Evolutionary conservation across 1,139 yeast species (phyloP).

Genomic region (Blastobotrys proliferans): DNA sequence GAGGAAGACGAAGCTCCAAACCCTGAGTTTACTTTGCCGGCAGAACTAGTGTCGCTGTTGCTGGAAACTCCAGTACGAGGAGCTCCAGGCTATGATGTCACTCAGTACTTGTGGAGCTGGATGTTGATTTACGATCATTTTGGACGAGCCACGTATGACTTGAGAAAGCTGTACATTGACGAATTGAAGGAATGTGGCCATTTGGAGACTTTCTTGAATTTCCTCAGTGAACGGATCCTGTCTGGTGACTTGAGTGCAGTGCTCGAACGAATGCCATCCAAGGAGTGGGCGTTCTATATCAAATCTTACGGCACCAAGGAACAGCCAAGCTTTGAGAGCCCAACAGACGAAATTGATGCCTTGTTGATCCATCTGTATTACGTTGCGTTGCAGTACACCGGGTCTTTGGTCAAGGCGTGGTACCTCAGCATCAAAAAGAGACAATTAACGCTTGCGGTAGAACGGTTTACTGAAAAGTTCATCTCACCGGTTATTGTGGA

Average conservation of each 20-base stretch:
- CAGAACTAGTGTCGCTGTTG: conserved; percentile 31
- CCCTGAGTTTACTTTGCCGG: conserved; percentile 24
- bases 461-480: conserved; percentile 54
- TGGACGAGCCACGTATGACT: conserved; percentile 57
- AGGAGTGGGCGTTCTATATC: conserved; percentile 4
- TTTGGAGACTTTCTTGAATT: conserved; percentile 38
- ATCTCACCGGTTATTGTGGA: conserved; percentile 64
- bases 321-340: conserved; percentile 13
- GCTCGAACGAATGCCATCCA: conserved; percentile 2
- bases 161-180: conserved; percentile 56
- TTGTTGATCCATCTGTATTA: conserved; percentile 52
- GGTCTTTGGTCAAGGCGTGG: conserved; percentile 71
- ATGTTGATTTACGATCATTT: conserved; percentile 58
- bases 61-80: conserved; percentile 24
- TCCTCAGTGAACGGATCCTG: conserved; percentile 21
- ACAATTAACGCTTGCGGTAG: conserved; percentile 54
- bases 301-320: conserved; percentile 11
- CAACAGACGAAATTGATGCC: conserved; percentile 32
- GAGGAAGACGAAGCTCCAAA: conserved; percentile 21
- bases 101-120: conserved; percentile 66
- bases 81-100: conserved; percentile 22
- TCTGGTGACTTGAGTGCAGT: conserved; percentile 10
- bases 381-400: conserved; percentile 53
- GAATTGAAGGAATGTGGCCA: conserved; percentile 50
- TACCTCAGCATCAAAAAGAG: conserved; percentile 57